Percentiles rank a stretch among this genome's conserved stretches.
Conservation (phyloP, 2,329 filamentous ascomycete genomes). For the Diatrype stigma region DNA sequence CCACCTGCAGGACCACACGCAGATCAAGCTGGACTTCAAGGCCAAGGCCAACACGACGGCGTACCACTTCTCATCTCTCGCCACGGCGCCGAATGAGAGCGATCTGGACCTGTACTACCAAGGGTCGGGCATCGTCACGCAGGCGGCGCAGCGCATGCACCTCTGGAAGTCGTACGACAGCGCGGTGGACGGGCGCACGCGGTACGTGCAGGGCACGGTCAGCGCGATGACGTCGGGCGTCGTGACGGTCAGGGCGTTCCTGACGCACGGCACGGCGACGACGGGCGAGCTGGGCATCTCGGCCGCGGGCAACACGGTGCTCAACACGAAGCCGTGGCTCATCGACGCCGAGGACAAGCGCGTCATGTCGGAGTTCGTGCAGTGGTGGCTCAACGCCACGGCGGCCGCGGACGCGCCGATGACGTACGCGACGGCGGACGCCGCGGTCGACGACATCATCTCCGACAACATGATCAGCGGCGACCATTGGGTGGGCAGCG, state of each 20-base stretch:
- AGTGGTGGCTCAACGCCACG: background rate
- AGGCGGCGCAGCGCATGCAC: constrained; percentile 48
- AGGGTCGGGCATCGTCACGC: constrained; percentile 8
- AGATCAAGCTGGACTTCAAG: constrained; percentile 42
- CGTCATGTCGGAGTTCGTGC: background rate
- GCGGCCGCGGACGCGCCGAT: constrained; percentile 20
- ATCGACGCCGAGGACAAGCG: background rate
- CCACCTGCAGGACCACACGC: constrained; percentile 39
- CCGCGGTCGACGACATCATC: constrained; percentile 40
- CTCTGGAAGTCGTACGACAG: constrained; percentile 38
- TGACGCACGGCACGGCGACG: constrained; percentile 14
- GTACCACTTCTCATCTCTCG: constrained; percentile 42
- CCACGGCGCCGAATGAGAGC: constrained; percentile 9
- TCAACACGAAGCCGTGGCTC: background rate
- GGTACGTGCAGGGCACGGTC: constrained; percentile 13
- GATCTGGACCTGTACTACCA: no score
- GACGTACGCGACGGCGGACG: constrained; percentile 35
- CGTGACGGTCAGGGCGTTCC: constrained; percentile 12
- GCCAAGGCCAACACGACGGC: constrained; percentile 20
- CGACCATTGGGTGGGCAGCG: constrained; percentile 32
- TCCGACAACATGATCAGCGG: constrained; percentile 14
- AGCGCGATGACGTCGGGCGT: constrained; percentile 5
- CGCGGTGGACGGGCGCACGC: constrained; percentile 9
- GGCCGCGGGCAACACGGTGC: background rate
- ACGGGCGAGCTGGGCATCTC: background rate